Base-by-base conservation (phyloP, 441 rosid genomes). In the Aquilaria agallochum region DNA sequence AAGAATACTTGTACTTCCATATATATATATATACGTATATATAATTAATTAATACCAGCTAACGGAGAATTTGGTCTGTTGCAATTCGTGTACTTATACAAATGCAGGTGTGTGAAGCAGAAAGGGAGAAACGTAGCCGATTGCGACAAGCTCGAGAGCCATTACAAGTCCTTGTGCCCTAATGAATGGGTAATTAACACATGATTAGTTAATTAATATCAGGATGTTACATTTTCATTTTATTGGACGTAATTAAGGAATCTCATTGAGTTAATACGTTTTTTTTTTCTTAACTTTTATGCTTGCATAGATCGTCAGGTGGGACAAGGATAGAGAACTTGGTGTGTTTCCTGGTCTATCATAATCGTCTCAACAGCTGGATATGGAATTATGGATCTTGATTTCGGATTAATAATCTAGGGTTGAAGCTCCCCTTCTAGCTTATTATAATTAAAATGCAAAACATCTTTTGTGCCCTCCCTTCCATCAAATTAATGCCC, bases 121-220 rank as follows among this genome's bases (percentile, higher is more conserved):
- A 71, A 73, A 27, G 76, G 72, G 6, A 56, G 66, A 0, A 51
- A 68, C 50, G 74, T 59, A 13, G 34, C 66, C 2, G 71, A 71
- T 5, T 58, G 76, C 42, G 67, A 66, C 65, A 73, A 63, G 56
- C 53, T 70, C 50, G 74, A 65, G 1, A 73, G 59, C 68, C 70
- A 68, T 59, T 79, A 47, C 42, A 56, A 67, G 13, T 70, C 83
- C 0, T 13, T 65, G 10, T 76, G 83, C 53, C 80, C 74, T 11
- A 32, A 11, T 30, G 78, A 76, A 60, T 76, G 80, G 83, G 80
- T 66, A 61, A 63, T 36, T 36, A 3, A 3, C 7, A 4, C 2
- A 36, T 20, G 20, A 20, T 20, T 20, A 20, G 20, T 20, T 20
- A 20, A 20, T 20, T 20, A 59, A 32, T 3, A 5, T 31, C 9